Base-by-base conservation (phyloP, 1,284 basidiomycete species). In the Fistulinella cinereoalba region DNA sequence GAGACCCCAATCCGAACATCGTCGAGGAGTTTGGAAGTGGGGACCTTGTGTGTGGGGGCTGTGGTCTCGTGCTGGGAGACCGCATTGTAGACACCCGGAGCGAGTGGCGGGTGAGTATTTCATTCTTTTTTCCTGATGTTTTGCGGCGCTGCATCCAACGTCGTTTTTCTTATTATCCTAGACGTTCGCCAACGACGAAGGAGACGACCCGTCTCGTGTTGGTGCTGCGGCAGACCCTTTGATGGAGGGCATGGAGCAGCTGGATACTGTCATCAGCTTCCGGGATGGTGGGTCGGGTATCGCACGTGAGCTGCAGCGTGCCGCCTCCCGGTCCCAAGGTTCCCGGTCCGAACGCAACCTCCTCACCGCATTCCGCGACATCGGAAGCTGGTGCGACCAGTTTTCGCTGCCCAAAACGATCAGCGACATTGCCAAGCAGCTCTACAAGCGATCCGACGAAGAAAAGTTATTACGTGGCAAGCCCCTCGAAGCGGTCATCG, bases 161-260 rank as follows among this genome's bases (percentile, higher is more conserved):
- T 50, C 51, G 41, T 43, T 50, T 52, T 48, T 37, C 45, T 50
- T 51, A 40, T 45, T 57, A 43, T 78, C n/a, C n/a, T n/a, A 97
- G 86, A 99, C 97, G 48, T 99, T 99, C 70, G 97, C 97, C 56
- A 97, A 94, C 60, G 94, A 99, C 68, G 96, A 98, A 73, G 95
- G 96, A 51, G 97, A 99, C 68, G 97, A 99, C 68, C 96, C 96
- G 48, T 99, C 96, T 58, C 97, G 97, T 90, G 97, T 99, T 56
- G 97, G 97, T 73, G 93, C 92, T 46, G 92, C 94, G 32, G 84
- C 86, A 33, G 94, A 97, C 66, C 93, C 95, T 43, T 74, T 97
- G 23, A 78, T 98, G 71, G 95, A 97, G 64, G 92, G 92, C 40
- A 88, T 93, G 58, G 93, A 96, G 65, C 88, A 94, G 65, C 81